These are phyloP conservation scores for Colletotrichum sojae DNA, from an alignment of 2,329 filamentous ascomycete genomes.

Conservation along the genomic window DNA sequence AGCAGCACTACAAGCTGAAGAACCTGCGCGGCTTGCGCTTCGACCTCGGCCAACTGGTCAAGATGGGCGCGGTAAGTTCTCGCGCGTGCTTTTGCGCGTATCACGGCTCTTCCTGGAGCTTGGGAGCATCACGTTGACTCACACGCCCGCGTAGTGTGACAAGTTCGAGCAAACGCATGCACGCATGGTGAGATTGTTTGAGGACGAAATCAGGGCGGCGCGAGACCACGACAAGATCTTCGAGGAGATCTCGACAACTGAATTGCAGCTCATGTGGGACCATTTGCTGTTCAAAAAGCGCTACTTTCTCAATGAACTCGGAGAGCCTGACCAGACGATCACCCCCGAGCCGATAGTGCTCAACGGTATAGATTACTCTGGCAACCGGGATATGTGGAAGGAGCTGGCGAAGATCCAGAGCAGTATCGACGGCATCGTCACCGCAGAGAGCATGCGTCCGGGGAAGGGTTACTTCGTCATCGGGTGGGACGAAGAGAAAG, in stretches of 20 bases:
- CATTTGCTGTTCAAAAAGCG: conserved; percentile 2
- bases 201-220: background rate
- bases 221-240: conserved; percentile 2
- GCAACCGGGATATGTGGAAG: background rate
- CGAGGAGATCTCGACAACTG: background rate
- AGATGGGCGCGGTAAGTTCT: conserved; percentile 17
- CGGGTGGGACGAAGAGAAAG: background rate
- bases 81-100: background rate
- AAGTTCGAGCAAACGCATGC: background rate
- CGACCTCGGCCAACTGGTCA: conserved; percentile 3
- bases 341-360: conserved; percentile 6
- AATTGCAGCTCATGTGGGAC: conserved; percentile 6
- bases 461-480: background rate
- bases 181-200: background rate
- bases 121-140: background rate
- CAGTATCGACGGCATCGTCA: background rate
- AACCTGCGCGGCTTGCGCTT: background rate
- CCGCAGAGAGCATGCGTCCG: background rate
- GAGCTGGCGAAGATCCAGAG: background rate
- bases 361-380: background rate
- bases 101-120: background rate
- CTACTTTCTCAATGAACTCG: background rate
- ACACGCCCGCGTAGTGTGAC: background rate
- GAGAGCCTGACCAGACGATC: background rate
- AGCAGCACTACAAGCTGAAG: conserved; percentile 9